These are phyloP conservation scores for Curvularia lunata DNA, from an alignment of 2,329 filamentous ascomycete species.

Conservation along the genomic window DNA sequence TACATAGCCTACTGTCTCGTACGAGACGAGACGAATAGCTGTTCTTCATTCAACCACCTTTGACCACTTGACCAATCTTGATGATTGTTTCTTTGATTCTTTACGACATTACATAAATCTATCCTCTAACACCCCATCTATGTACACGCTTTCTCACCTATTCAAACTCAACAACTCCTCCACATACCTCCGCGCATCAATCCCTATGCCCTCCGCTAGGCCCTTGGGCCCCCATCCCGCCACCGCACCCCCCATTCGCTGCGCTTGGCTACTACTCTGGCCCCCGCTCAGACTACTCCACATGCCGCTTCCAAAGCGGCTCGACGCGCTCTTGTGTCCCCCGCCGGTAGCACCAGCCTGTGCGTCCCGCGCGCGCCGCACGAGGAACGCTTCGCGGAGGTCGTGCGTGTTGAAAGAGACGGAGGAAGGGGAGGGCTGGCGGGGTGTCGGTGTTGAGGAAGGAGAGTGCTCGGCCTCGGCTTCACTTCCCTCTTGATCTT, in stretches of 20 bases:
- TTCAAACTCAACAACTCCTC: conserved; percentile 73
- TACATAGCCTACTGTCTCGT: background rate
- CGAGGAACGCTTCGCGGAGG: conserved; percentile 53
- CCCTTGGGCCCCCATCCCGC: conserved; percentile 64
- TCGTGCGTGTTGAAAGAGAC: conserved; percentile 37
- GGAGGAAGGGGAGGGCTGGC: conserved; percentile 1
- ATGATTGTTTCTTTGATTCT: too few species aligned
- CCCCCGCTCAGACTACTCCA: conserved; percentile 33
- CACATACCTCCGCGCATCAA: conserved; percentile 77
- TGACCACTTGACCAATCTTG: too few species aligned
- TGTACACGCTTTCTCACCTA: conserved; percentile 11
- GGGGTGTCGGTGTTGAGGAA: conserved; percentile 1
- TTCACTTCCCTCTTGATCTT: background rate
- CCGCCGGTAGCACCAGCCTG: background rate
- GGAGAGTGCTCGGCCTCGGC: background rate
- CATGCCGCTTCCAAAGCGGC: conserved; percentile 42
- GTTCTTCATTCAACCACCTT: too few species aligned
- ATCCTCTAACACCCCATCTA: too few species aligned
- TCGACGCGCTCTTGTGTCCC: conserved; percentile 19
- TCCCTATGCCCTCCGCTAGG: conserved; percentile 74
- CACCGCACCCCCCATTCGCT: conserved; percentile 47
- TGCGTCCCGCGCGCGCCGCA: conserved; percentile 49
- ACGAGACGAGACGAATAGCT: background rate
- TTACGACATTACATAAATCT: too few species aligned
- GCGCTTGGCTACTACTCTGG: conserved; percentile 18